Percentiles rank a stretch among this genome's conserved stretches.
Evolutionary conservation across 257 asterid species (phyloP).

Genomic region (Craterostigma plantagineum): DNA sequence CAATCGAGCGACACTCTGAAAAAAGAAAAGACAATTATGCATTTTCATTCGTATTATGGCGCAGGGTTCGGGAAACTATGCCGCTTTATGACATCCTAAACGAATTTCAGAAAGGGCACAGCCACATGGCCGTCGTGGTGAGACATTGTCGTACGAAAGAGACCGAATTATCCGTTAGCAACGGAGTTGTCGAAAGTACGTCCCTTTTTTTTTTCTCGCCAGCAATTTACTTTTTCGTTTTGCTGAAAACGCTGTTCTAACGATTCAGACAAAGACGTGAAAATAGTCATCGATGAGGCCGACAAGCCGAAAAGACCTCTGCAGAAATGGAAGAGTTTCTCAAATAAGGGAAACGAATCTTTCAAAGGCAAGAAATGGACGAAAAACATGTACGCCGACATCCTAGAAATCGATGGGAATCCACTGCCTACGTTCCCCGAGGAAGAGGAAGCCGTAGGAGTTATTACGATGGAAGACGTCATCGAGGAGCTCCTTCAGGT

Average conservation of each 20-base stretch:
- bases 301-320: constrained; percentile 30
- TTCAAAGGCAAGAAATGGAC: constrained; percentile 65
- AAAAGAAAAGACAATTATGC: too few species aligned
- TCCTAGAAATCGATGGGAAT: constrained; percentile 57
- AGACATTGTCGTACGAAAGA: constrained; percentile 23
- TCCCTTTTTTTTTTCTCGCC: background rate
- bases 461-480: constrained; percentile 97
- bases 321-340: constrained; percentile 75
- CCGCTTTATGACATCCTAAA: constrained; percentile 85
- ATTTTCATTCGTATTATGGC: too few species aligned
- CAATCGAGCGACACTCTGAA: too few species aligned
- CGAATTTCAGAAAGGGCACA: constrained; percentile 94
- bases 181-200: constrained; percentile 23
- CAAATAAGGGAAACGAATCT: constrained; percentile 39
- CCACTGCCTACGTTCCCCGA: constrained; percentile 60
- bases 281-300: constrained; percentile 35
- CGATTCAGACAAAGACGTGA: constrained; percentile 39
- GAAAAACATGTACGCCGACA: constrained; percentile 74
- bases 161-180: constrained; percentile 9
- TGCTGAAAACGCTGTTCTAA: too few species aligned
- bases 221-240: background rate
- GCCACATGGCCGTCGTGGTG: constrained; percentile 88
- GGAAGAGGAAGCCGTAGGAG: constrained; percentile 86
- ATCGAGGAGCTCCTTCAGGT: constrained; percentile 97
- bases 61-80: constrained; percentile 76